These are phyloP conservation scores for Penicillium parvum DNA, from an alignment of 495 filamentous ascomycete species.

Conservation along the genomic window DNA sequence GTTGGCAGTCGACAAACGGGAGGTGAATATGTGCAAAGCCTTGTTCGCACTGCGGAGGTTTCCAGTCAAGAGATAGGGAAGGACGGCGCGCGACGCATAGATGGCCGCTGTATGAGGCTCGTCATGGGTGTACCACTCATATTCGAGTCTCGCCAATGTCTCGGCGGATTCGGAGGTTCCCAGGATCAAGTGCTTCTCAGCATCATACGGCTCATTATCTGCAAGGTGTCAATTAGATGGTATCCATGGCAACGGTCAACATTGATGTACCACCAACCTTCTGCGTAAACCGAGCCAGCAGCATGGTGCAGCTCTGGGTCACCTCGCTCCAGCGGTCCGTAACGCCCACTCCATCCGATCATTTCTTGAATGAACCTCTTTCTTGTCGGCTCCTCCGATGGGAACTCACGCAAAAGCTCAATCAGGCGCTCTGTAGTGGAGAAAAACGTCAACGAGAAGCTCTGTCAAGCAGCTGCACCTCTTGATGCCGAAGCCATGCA, in stretches of 20 bases:
- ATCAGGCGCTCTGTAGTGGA: conserved; percentile 52
- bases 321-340: conserved; percentile 82
- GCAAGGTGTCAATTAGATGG: conserved; percentile 11
- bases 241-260: not conserved
- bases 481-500: too few species aligned
- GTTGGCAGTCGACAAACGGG: conserved; percentile 64
- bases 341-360: conserved; percentile 81
- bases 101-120: conserved; percentile 84
- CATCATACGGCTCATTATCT: conserved; percentile 88
- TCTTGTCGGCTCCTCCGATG: conserved; percentile 76
- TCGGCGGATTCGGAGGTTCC: conserved; percentile 87
- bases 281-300: conserved; percentile 78
- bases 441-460: too few species aligned
- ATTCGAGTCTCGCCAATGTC: conserved; percentile 74
- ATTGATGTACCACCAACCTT: conserved; percentile 44
- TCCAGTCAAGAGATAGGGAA: conserved; percentile 86
- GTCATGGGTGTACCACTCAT: conserved; percentile 88
- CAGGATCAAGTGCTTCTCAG: conserved; percentile 83
- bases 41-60: conserved; percentile 87
- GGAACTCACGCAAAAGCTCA: conserved; percentile 70
- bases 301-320: conserved; percentile 96
- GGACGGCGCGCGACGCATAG: conserved; percentile 83
- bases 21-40: conserved; percentile 73
- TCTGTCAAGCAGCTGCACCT: too few species aligned
- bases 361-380: conserved; percentile 89